These are phyloP conservation scores for Cryptosporidium bovis DNA, from an alignment of 169 alveolate genomes.

Conservation along the genomic window DNA sequence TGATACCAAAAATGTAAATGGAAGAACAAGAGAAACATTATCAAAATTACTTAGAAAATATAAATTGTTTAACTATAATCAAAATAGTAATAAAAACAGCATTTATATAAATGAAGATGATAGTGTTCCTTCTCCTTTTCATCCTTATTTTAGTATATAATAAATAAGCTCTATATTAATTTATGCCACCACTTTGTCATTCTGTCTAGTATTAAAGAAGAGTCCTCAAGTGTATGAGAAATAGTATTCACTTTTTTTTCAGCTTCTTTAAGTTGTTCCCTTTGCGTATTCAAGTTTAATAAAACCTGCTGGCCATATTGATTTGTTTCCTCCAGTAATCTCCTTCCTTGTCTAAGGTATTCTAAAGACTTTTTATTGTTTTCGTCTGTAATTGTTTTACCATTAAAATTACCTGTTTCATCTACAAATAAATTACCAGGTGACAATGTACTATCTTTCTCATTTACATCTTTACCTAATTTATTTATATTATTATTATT, in stretches of 20 bases:
- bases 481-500: neutral
- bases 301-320: slow-evolving; percentile 63
- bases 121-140: slow-evolving; percentile 45
- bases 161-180: slow-evolving; percentile 18
- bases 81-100: too few relatives aligned
- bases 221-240: slow-evolving; percentile 26
- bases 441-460: too few relatives aligned
- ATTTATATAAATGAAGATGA: neutral
- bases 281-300: slow-evolving; percentile 51
- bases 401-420: neutral
- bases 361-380: neutral
- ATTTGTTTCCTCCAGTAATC: slow-evolving; percentile 66
- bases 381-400: neutral
- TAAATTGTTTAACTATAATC: too few relatives aligned
- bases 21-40: too few relatives aligned
- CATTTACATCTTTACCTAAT: neutral
- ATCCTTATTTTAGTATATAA: slow-evolving; percentile 28
- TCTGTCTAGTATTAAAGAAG: slow-evolving; percentile 46
- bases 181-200: slow-evolving; percentile 72
- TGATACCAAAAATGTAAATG: too few relatives aligned
- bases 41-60: too few relatives aligned
- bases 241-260: slow-evolving; percentile 4
- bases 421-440: neutral
- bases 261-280: slow-evolving; percentile 35
- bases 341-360: slow-evolving; percentile 24